phyloP scores from a whole-genome alignment of 352 stramenopile species.

The Globisporangium alternatum region DNA sequence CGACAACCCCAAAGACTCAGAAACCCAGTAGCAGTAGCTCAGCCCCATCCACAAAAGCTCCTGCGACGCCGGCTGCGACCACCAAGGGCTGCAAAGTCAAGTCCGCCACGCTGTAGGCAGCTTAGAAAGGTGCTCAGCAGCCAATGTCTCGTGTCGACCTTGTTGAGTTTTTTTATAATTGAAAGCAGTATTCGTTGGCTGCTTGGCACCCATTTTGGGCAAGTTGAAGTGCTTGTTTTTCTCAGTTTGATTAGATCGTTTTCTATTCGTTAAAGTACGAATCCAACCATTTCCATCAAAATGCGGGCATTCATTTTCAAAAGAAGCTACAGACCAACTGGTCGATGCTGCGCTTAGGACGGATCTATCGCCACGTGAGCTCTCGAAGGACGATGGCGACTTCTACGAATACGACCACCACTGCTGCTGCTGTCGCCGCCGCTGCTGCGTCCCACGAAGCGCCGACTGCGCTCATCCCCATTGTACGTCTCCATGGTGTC shows the following conservation, averaged over 20 bases:
- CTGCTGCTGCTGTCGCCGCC: background rate
- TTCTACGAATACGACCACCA: background rate
- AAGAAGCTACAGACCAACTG: too few species aligned
- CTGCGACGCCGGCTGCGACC: background rate
- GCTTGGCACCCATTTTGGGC: too few species aligned
- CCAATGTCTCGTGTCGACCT: background rate
- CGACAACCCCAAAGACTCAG: background rate
- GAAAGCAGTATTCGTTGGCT: too few species aligned
- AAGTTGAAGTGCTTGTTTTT: too few species aligned
- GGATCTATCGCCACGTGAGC: constrained; percentile 6
- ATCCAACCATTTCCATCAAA: background rate
- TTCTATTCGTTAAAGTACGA: background rate
- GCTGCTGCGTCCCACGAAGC: background rate
- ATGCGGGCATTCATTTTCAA: background rate
- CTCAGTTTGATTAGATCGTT: too few species aligned
- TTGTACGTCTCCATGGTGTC: constrained; percentile 16
- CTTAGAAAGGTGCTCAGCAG: background rate
- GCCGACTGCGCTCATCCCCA: constrained; percentile 30
- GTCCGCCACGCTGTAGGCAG: background rate
- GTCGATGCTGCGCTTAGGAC: constrained; percentile 4
- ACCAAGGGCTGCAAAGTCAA: constrained; percentile 2
- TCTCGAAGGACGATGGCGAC: constrained; percentile 8
- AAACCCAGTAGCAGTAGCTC: background rate
- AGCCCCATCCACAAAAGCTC: background rate
- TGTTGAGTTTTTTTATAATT: background rate